These are phyloP conservation scores for Scedosporium apiospermum DNA, from an alignment of 2,329 filamentous ascomycete genomes.

Conservation along the genomic window DNA sequence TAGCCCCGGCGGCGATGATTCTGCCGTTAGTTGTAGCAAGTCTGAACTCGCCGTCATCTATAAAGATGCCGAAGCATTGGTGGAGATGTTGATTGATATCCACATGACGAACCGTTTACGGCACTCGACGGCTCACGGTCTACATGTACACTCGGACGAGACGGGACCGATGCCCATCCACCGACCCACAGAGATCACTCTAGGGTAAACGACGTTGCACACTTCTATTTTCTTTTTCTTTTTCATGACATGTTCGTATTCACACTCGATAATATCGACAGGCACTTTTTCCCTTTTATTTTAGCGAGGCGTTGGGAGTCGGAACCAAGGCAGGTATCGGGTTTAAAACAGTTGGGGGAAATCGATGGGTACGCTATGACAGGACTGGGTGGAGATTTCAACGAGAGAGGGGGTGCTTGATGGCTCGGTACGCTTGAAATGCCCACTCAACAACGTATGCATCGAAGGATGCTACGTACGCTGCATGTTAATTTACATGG, in stretches of 20 bases:
- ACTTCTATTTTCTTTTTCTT: not conserved
- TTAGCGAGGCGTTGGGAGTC: constrained; percentile 9
- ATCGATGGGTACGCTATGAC: too few species aligned
- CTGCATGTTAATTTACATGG: too few species aligned
- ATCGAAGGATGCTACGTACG: too few species aligned
- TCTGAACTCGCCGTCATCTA: constrained; percentile 36
- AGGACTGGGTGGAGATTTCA: too few species aligned
- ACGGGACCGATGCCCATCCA: constrained; percentile 28
- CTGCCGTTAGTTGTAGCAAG: constrained; percentile 22
- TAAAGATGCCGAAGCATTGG: constrained; percentile 40
- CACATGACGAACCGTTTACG: constrained; percentile 28
- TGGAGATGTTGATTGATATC: constrained; percentile 42
- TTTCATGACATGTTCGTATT: too few species aligned
- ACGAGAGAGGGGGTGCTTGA: too few species aligned
- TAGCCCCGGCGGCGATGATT: constrained; percentile 21
- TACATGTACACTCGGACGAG: constrained; percentile 21
- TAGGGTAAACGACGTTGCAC: constrained; percentile 4
- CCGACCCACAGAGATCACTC: constrained; percentile 3
- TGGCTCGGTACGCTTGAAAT: too few species aligned
- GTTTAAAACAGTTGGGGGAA: too few species aligned
- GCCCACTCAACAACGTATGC: too few species aligned
- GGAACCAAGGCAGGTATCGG: not conserved
- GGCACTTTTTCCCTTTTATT: constrained; percentile 6
- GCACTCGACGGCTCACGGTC: constrained; percentile 13
- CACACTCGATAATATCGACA: not conserved